phyloP scores from a whole-genome alignment of 371 early-diverging fungal genomes.

The Actinomucor elegans region DNA sequence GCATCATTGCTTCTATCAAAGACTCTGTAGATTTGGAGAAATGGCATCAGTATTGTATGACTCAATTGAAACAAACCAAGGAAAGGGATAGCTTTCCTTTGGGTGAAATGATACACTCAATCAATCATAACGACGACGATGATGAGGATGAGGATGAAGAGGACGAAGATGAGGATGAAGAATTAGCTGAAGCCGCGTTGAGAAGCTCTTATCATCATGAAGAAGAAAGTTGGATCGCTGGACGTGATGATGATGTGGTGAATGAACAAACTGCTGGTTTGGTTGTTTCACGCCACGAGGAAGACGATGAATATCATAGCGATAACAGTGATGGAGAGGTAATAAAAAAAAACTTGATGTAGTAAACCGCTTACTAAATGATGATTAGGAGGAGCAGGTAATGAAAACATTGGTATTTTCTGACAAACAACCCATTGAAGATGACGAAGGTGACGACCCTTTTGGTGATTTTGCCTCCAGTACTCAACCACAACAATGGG shows the following conservation, averaged over 20 bases:
- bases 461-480: constrained; percentile 35
- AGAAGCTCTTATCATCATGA: too few species aligned
- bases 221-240: too few species aligned
- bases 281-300: constrained; percentile 4
- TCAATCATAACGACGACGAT: background rate
- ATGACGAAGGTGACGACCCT: constrained; percentile 36
- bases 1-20: constrained; percentile 52
- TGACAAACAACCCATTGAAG: background rate
- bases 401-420: background rate
- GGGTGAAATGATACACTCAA: constrained; percentile 55
- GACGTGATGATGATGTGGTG: background rate
- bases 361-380: too few species aligned
- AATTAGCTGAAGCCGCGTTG: background rate
- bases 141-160: background rate
- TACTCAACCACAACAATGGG: background rate
- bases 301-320: constrained; percentile 24
- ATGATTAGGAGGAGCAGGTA: constrained; percentile 1
- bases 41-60: constrained; percentile 86
- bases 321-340: too few species aligned
- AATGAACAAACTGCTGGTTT: background rate
- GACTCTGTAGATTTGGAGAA: constrained; percentile 71
- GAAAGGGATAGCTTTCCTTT: constrained; percentile 88
- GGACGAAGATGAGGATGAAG: constrained; percentile 1
- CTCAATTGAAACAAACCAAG: constrained; percentile 78
- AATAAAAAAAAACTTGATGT: too few species aligned